Evolutionary conservation across 768 basidiomycete species (phyloP), one percentile per base, ranked within the genome.

Genomic region (Amanita jacksonii): DNA sequence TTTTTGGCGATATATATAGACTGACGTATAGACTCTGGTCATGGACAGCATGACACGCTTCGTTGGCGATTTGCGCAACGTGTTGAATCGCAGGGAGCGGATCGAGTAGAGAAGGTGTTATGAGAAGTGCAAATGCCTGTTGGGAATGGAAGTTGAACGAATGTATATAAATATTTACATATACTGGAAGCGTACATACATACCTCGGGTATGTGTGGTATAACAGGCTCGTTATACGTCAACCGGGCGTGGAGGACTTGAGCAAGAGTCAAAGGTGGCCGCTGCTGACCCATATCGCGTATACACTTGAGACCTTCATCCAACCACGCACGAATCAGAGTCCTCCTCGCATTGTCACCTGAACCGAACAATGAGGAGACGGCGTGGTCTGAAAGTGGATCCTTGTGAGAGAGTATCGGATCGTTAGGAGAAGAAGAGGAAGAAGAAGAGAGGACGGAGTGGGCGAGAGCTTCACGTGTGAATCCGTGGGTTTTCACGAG

Each of bases 71-170:
- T 18, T 55, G 60, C 9, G 65, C 65, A 1, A 74, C 74, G 49
- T 90, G 87, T 41, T 62, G 70, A 10, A 87, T 41, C 0, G 73
- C 77, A 5, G 83, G 77, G 4, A 65, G 47, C 6, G 76, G 75
- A 53, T 87, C 81, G 16, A 87, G 49, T 3, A 71, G 72, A 7
- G 69, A 58, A 12, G 80, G 74, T 8, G 77, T 72, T 1, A 76
- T 71, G 15, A 89, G 63, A 6, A 85, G 57, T 0, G 83, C 81
- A 48, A 83, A 86, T 2, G 86, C 87, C 86, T 89, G 23, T 10
- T 38, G 35, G 47, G 23, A 1, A 36, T 20, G n/a, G 15, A 16
- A 9, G n/a, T n/a, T n/a, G n/a, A n/a, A n/a, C n/a, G n/a, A n/a
- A n/a, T n/a, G n/a, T n/a, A n/a, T n/a, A n/a, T n/a, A n/a, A n/a